Evolutionary conservation across 1,139 yeast species (phyloP).

Genomic region (Geotrichum australiense): DNA sequence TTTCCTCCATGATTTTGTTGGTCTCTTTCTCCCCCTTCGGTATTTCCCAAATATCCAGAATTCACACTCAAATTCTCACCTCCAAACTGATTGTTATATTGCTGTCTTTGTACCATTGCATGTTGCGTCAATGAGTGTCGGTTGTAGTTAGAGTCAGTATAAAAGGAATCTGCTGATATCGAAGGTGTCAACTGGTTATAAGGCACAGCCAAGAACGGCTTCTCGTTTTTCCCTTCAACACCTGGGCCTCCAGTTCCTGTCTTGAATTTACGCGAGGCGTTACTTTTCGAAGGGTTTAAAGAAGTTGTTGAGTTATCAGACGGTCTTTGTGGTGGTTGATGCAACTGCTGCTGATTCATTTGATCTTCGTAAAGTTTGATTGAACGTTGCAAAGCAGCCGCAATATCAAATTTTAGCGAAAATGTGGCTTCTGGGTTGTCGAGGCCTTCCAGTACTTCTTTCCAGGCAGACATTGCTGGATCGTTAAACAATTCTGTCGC

Average conservation of each 20-base stretch:
- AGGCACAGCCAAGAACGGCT: not conserved
- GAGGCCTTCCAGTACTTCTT: constrained; percentile 15
- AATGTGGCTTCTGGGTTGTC: constrained; percentile 18
- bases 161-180: not conserved
- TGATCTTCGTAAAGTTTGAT: constrained; percentile 13
- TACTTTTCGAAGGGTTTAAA: not conserved
- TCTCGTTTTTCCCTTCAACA: constrained; percentile 37
- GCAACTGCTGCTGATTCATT: not conserved
- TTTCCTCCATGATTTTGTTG: too few relatives aligned
- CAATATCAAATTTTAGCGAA: constrained; percentile 18
- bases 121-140: not conserved
- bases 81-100: not conserved
- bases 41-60: too few relatives aligned
- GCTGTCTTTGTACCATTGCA: not conserved
- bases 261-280: not conserved
- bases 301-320: not conserved
- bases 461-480: constrained; percentile 15
- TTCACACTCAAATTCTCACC: too few relatives aligned
- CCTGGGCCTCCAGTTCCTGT: constrained; percentile 22
- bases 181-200: not conserved
- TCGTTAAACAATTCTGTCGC: constrained; percentile 6
- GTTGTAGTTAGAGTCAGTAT: not conserved
- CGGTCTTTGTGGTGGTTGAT: not conserved
- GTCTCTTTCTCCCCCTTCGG: too few relatives aligned
- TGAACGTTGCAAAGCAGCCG: constrained; percentile 14